Conservation (phyloP, 148 eudicot species). For the Nepenthes mirabilis region DNA sequence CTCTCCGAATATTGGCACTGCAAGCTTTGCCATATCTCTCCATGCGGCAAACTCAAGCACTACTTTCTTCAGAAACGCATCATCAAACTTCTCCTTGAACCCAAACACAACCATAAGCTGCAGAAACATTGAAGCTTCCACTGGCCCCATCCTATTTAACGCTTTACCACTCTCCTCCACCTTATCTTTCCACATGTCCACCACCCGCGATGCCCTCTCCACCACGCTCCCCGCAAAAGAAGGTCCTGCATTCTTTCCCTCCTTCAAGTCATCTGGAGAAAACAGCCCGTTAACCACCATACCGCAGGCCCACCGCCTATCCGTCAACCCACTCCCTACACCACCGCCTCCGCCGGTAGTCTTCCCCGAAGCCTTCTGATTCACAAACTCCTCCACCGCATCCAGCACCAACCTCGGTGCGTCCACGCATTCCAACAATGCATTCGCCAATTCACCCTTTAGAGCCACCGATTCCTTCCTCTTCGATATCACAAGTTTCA, state of each 20-base stretch:
- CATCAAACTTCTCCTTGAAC: conserved; percentile 20
- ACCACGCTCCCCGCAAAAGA: conserved; percentile 11
- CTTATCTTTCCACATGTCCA: conserved; percentile 18
- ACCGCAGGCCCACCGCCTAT: conserved; percentile 25
- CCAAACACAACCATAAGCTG: conserved; percentile 24
- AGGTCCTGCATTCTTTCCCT: not conserved
- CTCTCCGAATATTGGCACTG: conserved; percentile 15
- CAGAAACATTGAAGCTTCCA: conserved; percentile 21
- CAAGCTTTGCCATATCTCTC: conserved; percentile 23
- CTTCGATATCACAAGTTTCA: conserved; percentile 11
- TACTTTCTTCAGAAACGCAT: conserved; percentile 20
- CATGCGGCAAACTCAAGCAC: conserved; percentile 17
- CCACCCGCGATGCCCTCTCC: conserved; percentile 19
- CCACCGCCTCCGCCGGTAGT: not conserved
- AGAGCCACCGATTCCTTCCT: conserved; percentile 18
- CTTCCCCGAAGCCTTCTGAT: not conserved
- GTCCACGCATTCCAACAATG: conserved; percentile 14
- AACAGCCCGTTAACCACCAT: conserved; percentile 11
- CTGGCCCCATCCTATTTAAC: conserved; percentile 8
- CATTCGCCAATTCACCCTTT: conserved; percentile 10
- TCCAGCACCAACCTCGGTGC: conserved; percentile 17
- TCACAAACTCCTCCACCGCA: conserved; percentile 24
- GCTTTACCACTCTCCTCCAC: conserved; percentile 7
- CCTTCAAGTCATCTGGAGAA: conserved; percentile 9
- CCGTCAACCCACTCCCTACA: conserved; percentile 16